Conservation (phyloP, 2,329 filamentous ascomycete species). For the Volutella citrinella region DNA sequence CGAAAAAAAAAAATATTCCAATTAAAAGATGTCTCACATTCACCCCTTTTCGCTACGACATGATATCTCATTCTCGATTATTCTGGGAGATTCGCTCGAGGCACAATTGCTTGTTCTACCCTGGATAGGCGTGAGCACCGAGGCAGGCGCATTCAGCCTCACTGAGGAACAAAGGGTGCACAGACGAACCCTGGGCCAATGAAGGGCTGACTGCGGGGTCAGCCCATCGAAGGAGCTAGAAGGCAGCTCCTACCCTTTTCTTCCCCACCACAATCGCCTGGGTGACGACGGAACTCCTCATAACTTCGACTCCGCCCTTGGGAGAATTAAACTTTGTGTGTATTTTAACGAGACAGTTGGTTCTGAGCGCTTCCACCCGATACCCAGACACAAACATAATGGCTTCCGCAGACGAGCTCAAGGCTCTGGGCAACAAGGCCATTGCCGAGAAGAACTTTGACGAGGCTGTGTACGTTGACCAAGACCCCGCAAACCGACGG, state of each 20-base stretch:
- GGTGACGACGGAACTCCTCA: slow-evolving; percentile 19
- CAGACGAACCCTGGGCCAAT: slow-evolving; percentile 27
- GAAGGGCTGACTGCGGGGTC: slow-evolving; percentile 20
- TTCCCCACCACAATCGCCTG: slow-evolving; percentile 28
- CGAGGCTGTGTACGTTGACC: slow-evolving; percentile 77
- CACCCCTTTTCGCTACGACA: no score
- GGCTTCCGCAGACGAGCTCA: slow-evolving; percentile 73
- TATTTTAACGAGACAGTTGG: no score
- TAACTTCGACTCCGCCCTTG: slow-evolving; percentile 16
- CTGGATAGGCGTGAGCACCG: no score
- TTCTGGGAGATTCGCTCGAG: no score
- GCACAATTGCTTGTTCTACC: no score
- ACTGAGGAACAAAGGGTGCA: slow-evolving; percentile 13
- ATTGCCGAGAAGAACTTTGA: slow-evolving; percentile 97
- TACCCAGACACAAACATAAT: slow-evolving; percentile 39
- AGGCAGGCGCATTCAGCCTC: slow-evolving; percentile 19
- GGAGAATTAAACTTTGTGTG: no score
- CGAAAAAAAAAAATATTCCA: no score
- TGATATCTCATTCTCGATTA: no score
- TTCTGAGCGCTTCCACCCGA: no score
- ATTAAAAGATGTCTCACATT: no score
- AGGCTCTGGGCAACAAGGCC: slow-evolving; percentile 97
- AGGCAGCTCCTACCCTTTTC: slow-evolving; percentile 30
- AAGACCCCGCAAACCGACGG: not conserved
- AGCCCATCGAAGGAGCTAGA: slow-evolving; percentile 43